Evolutionary conservation across 805 yeast species (phyloP).

Genomic region (Saturnispora saitoi): DNA sequence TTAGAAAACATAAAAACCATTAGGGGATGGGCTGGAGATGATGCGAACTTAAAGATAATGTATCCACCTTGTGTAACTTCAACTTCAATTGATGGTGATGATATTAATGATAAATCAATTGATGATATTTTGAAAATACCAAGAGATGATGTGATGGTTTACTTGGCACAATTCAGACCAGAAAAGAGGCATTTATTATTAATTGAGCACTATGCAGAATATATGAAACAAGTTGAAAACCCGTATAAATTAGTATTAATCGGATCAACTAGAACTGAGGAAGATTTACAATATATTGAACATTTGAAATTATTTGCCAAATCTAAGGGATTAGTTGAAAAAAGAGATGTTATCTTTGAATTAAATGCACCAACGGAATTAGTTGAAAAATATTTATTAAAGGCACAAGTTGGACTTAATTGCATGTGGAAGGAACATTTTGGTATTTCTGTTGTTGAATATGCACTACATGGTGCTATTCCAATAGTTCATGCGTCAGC

Average conservation of each 20-base stretch:
- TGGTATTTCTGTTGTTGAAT: constrained; percentile 95
- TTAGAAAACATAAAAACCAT: constrained; percentile 55
- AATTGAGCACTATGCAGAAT: constrained; percentile 52
- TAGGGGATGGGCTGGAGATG: constrained; percentile 44
- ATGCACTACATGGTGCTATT: constrained; percentile 73
- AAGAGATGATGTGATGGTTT: constrained; percentile 39
- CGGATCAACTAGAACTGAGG: constrained; percentile 73
- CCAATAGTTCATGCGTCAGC: constrained; percentile 94
- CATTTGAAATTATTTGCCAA: constrained; percentile 37
- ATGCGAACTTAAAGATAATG: constrained; percentile 34
- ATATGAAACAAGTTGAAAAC: constrained; percentile 18
- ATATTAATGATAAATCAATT: constrained; percentile 31
- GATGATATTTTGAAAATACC: constrained; percentile 12
- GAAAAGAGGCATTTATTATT: constrained; percentile 84
- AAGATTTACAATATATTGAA: constrained; percentile 54
- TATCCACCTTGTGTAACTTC: constrained; percentile 77
- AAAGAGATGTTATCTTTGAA: constrained; percentile 30
- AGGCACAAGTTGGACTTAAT: constrained; percentile 70
- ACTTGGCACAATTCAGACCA: constrained; percentile 88
- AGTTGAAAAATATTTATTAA: constrained; percentile 45
- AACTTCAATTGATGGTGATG: background rate
- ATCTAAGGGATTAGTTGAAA: constrained; percentile 16
- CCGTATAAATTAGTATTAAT: constrained; percentile 60
- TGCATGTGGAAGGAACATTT: constrained; percentile 99
- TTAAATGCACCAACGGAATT: constrained; percentile 67